Evolutionary conservation across 768 basidiomycete genomes (phyloP), one percentile per base, ranked within the genome.

Genomic region (Lentinula sp.): DNA sequence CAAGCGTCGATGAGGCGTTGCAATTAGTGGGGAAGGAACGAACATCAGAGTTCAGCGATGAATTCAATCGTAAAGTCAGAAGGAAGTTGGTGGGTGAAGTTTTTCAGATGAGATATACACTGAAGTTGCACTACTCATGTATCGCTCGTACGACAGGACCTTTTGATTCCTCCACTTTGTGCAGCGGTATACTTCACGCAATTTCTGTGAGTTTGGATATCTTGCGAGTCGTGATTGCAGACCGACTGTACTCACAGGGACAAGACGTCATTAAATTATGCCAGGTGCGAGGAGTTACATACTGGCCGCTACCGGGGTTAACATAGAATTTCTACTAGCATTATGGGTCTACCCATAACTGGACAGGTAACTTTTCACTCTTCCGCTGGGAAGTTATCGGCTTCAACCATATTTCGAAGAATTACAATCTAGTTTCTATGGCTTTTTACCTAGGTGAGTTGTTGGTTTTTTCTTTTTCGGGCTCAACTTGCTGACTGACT

Each of bases 161-260:
- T 73, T 1, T 63, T 82, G 46, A 84, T 85, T 51, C 81, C 82
- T 1, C 79, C 84, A 3, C 70, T 85, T 13, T 81, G 81, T 63
- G 85, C 85, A 1, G 82, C 84, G 2, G 85, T 87, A 12, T 88
- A 87, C 69, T 88, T 88, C 67, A 84, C 83, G 0, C 85, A 88
- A 65, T 87, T 81, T 65, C 67, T 87, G 84, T 87, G 66, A 57
- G 81, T 63, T 7, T 13, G 18, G 28, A 50, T 18, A 43, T 2
- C n/a, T 9, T 15, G 39, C 23, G 35, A 33, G 37, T 1, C 13
- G 23, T 16, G 8, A 13, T 7, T 45, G 6, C 35, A 28, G 18
- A 48, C 15, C 35, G 9, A 10, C 28, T 49, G 20, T 13, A 33
- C 16, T 12, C 4, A 45, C 61, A 86, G 85, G 61, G 87, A 88